Evolutionary conservation across 345 rosid genomes (phyloP).

Genomic region (Eucalyptus lansdowneana): DNA sequence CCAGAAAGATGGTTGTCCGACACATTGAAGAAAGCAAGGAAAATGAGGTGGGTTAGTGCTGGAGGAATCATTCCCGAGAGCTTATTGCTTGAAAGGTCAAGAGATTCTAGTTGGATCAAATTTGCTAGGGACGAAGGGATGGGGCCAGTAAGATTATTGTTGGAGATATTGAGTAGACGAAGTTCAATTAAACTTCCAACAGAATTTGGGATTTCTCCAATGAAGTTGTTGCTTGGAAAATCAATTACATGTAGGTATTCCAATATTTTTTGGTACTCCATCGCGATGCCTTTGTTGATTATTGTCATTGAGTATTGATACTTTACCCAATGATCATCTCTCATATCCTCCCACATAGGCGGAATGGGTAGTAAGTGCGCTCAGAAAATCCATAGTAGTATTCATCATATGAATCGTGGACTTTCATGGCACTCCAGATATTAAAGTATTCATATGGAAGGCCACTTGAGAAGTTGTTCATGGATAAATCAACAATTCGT

Average conservation of each 20-base stretch:
- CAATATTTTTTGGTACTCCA: neutral
- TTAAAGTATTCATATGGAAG: neutral
- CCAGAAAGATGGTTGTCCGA: neutral
- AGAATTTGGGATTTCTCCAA: neutral
- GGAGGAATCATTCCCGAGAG: slow-evolving; percentile 1
- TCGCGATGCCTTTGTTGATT: neutral
- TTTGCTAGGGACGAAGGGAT: neutral
- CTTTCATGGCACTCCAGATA: neutral
- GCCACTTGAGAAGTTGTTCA: neutral
- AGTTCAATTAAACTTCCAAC: neutral
- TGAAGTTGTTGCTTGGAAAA: neutral
- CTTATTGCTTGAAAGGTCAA: slow-evolving; percentile 1
- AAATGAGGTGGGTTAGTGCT: neutral
- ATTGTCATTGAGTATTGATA: neutral
- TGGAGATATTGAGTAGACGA: neutral
- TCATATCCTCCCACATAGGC: no score
- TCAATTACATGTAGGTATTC: neutral
- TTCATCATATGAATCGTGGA: fast-evolving
- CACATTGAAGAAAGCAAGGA: neutral
- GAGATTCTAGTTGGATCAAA: neutral
- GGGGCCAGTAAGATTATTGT: neutral
- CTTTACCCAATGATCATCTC: no score
- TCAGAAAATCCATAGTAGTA: neutral
- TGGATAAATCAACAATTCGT: neutral
- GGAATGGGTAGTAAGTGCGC: fast-evolving